These are phyloP conservation scores for Serendipita sp. DNA, from an alignment of 768 basidiomycete species.

Conservation along the genomic window DNA sequence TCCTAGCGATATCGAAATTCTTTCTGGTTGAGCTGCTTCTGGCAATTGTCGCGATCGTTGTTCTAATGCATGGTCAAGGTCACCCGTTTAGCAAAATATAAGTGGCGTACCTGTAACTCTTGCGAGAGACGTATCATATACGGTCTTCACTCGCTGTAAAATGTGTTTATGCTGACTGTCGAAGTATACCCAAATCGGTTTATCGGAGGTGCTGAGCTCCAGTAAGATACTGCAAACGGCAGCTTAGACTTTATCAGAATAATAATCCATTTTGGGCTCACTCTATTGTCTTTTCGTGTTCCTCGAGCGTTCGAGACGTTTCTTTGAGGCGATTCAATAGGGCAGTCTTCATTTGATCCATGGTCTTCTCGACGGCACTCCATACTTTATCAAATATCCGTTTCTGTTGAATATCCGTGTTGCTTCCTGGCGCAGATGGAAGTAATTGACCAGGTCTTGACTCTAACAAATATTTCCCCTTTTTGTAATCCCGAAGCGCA, in stretches of 20 bases:
- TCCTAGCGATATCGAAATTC: slow-evolving; percentile 44
- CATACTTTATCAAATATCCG: slow-evolving; percentile 94
- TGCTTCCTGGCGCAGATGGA: slow-evolving; percentile 33
- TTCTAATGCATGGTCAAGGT: not conserved
- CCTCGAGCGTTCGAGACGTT: slow-evolving; percentile 63
- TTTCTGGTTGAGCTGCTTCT: slow-evolving; percentile 34
- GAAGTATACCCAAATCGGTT: slow-evolving; percentile 91
- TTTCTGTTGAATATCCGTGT: slow-evolving; percentile 65
- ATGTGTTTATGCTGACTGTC: slow-evolving; percentile 86
- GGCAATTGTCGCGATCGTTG: not conserved
- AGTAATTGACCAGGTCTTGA: slow-evolving; percentile 77
- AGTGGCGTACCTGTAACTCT: slow-evolving; percentile 35
- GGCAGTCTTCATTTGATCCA: slow-evolving; percentile 74
- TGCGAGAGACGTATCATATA: slow-evolving; percentile 37
- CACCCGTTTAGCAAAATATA: not conserved
- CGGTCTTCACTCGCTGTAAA: slow-evolving; percentile 53
- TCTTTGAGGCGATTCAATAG: slow-evolving; percentile 72
- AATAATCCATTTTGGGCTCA: slow-evolving; percentile 23
- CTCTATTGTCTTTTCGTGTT: slow-evolving; percentile 97
- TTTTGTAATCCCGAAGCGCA: slow-evolving; percentile 91
- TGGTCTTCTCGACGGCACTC: slow-evolving; percentile 86
- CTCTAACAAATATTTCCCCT: slow-evolving; percentile 81
- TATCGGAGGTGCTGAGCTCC: slow-evolving; percentile 73
- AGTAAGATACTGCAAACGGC: slow-evolving; percentile 50
- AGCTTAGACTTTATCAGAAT: not conserved